Evolutionary conservation across 768 basidiomycete genomes (phyloP), one percentile per base, ranked within the genome.

Genomic region (Pilatotrama ljubarskyi): DNA sequence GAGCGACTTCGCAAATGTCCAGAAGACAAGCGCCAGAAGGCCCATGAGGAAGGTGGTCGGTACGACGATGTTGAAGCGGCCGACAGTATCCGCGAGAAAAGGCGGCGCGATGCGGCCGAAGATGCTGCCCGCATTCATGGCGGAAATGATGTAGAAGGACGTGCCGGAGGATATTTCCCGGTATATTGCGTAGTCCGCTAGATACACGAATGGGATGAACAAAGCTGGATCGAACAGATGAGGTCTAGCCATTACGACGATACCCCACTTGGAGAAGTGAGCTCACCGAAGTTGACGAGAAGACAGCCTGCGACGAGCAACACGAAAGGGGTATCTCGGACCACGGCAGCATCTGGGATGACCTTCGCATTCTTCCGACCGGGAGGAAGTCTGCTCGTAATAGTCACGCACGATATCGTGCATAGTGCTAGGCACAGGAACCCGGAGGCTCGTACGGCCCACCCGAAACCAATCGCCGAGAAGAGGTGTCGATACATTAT

Each of bases 401-500:
- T 80, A 17, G 79, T 80, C 15, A 80, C 46, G 26, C 80, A 72
- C 7, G 84, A 80, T 7, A 77, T 63, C 4, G 72, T 43, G 62
- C 85, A 85, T 11, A 83, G 76, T 11, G 76, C 69, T 10, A 76
- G 75, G 54, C 81, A 78, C 43, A 83, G 58, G 24, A 88, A 72
- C 0, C 82, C 84, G 3, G 80, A 80, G 40, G 82, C 78, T 52
- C 87, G 82, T 29, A 86, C 79, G 0, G 80, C 77, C 86, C 86
- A 88, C 9, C 77, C 80, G 67, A 88, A 90, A 0, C 85, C 87
- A 37, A 85, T 70, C 29, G 62, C 57, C 40, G 72, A 64, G 66
- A 88, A 87, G 20, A 89, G 80, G 26, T 73, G 74, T 64, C 82
- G 82, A n/a, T 88, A 77, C 73, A 86, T 74, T 48, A 90, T 81